Conservation (phyloP, 2,329 filamentous ascomycete genomes). For the Nemania abortiva region DNA sequence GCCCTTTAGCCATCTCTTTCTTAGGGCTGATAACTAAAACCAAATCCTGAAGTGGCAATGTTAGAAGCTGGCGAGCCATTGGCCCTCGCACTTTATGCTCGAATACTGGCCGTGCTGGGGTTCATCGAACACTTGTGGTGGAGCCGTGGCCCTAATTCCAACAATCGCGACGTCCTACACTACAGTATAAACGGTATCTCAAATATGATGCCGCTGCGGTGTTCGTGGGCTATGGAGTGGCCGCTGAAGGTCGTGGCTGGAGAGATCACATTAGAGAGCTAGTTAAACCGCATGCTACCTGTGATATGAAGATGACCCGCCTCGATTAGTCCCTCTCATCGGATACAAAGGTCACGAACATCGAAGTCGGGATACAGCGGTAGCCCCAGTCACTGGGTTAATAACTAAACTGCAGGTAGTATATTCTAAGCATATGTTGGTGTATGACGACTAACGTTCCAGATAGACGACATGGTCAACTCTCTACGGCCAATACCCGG, state of each 20-base stretch:
- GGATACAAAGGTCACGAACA: neutral
- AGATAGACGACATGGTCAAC: slow-evolving; percentile 4
- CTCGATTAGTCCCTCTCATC: neutral
- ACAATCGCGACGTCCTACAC: slow-evolving; percentile 27
- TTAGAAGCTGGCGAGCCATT: slow-evolving; percentile 30
- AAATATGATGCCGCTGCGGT: slow-evolving; percentile 27
- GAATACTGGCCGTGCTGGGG: slow-evolving; percentile 30
- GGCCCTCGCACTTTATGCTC: slow-evolving; percentile 34
- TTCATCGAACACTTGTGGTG: slow-evolving; percentile 38
- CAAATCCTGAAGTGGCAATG: slow-evolving; percentile 23
- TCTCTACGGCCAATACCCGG: neutral
- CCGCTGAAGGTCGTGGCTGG: slow-evolving; percentile 25
- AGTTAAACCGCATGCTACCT: neutral
- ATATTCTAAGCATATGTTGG: neutral
- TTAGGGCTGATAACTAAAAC: slow-evolving; percentile 21
- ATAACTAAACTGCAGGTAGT: slow-evolving; percentile 9
- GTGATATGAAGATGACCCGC: neutral
- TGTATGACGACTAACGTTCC: slow-evolving; percentile 10
- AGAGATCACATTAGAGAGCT: slow-evolving; percentile 18
- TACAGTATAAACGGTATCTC: slow-evolving; percentile 31
- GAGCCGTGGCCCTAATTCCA: slow-evolving; percentile 21
- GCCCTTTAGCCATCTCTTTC: too few relatives aligned
- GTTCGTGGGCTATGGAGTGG: slow-evolving; percentile 31
- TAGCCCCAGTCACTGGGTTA: neutral
- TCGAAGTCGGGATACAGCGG: neutral